These are phyloP conservation scores for Agastache rugosa DNA, from an alignment of 257 asterid genomes.

Conservation along the genomic window DNA sequence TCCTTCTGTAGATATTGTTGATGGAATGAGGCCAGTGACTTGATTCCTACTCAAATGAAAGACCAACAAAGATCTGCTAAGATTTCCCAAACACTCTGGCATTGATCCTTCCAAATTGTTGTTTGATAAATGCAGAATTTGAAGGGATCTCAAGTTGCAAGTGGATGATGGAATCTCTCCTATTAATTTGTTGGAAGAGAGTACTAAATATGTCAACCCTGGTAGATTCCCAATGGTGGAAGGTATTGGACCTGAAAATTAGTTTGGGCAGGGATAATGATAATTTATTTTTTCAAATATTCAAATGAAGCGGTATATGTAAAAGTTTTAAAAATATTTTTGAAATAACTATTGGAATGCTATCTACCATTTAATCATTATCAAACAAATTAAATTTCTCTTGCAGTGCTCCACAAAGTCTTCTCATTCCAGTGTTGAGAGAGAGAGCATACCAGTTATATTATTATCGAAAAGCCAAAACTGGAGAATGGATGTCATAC, in stretches of 20 bases:
- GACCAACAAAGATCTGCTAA: background rate
- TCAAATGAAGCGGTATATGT: no score
- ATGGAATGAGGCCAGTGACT: background rate
- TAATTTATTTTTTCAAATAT: no score
- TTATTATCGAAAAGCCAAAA: background rate
- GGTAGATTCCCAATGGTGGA: background rate
- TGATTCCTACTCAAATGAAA: background rate
- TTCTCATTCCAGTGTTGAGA: no score
- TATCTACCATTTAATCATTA: no score
- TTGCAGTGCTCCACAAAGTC: no score
- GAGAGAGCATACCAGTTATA: background rate
- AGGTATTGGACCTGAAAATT: background rate
- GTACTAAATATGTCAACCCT: background rate
- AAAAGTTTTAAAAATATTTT: no score
- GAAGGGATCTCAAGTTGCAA: background rate
- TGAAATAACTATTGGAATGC: no score
- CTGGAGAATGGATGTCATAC: background rate
- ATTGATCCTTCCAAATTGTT: background rate
- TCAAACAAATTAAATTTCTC: no score
- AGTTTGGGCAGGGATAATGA: no score
- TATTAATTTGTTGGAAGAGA: constrained; percentile 2
- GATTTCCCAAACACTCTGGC: background rate
- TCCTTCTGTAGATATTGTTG: background rate
- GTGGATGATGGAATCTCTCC: constrained; percentile 5
- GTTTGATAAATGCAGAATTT: background rate